Evolutionary conservation across 2,329 filamentous ascomycete genomes (phyloP), one percentile per base, ranked within the genome.

Genomic region (Claviceps maximensis): DNA sequence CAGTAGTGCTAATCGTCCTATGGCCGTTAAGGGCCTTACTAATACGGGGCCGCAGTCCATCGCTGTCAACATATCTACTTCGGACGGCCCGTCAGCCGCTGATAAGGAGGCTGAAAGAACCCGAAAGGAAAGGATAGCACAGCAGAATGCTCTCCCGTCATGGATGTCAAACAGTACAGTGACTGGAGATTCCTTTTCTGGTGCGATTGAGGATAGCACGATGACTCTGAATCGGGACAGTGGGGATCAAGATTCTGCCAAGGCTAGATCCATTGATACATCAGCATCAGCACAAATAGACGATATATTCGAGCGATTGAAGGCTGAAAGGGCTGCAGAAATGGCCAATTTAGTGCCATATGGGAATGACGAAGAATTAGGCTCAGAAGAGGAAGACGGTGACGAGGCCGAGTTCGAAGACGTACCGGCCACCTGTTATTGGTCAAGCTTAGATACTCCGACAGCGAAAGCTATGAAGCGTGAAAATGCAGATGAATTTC

Each of bases 101-200:
- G 82, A 86, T 60, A 78, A 79, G 63, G 78, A 78, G 38, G 80
- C 79, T 36, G 83, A 86, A 61, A 74, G 76, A 54, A 77, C 75
- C n/a, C 74, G 76, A 47, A 84, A 82, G 63, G 82, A 84, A 61
- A 79, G 80, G 65, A 73, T 83, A 57, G 79, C 82, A 1, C 72
- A 75, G 58, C 82, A 87, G 62, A 89, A 89, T 62, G 82, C 80
- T 8, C 68, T 89, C 55, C 85, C 85, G 2, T 70, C 75, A 9
- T 88, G 85, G 83, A 86, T 87, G 69, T 79, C 81, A 1, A 78
- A 83, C 53, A 86, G 82, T 57, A 87, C 84, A 2, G 77, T 87
- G 48, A 81, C 75, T 4, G 80, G 80, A 50, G 75, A 81, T 54
- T 77, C 78, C n/a, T 85, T 79, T 64, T 67, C 71, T 42, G 70